Percentiles rank a stretch among this genome's conserved stretches.
These are phyloP conservation scores for Gamarada debralockiae DNA, from an alignment of 495 filamentous ascomycete genomes.

Conservation along the genomic window DNA sequence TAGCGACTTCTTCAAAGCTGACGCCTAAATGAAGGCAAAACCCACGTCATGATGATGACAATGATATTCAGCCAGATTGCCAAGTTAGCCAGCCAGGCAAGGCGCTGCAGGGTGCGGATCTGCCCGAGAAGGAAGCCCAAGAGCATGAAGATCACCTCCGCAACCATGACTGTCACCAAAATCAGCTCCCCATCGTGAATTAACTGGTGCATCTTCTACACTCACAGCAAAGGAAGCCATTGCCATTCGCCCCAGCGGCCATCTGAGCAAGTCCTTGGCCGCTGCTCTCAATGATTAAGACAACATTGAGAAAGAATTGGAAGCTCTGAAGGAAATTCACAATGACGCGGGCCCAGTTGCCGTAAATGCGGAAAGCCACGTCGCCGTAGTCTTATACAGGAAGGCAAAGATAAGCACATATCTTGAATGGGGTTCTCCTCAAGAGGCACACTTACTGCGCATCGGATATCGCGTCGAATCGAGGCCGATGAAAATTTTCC, in stretches of 20 bases:
- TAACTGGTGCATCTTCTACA: not conserved
- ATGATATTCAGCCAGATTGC: constrained; percentile 51
- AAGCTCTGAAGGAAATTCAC: constrained; percentile 47
- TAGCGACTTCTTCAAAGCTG: not conserved
- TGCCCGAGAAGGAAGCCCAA: constrained; percentile 27
- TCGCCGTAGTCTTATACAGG: constrained; percentile 45
- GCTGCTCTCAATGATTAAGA: constrained; percentile 45
- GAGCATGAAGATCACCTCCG: not conserved
- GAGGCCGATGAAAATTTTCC: constrained; percentile 50
- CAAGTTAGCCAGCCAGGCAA: constrained; percentile 50
- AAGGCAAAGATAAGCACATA: too few species aligned
- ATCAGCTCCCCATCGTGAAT: not conserved
- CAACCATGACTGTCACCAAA: not conserved
- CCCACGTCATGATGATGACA: constrained; percentile 36
- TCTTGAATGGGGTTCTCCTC: too few species aligned
- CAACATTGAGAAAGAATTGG: constrained; percentile 44
- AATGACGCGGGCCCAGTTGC: constrained; percentile 40
- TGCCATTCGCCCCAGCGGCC: constrained; percentile 29
- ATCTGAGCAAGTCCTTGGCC: constrained; percentile 52
- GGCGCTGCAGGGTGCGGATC: constrained; percentile 47
- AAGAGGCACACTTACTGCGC: too few species aligned
- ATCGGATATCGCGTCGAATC: constrained; percentile 51
- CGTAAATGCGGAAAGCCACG: constrained; percentile 50
- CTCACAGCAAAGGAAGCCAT: constrained; percentile 1
- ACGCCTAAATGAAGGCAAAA: not conserved